phyloP scores from a whole-genome alignment of 768 basidiomycete species.

The Mycena leptocephala region DNA sequence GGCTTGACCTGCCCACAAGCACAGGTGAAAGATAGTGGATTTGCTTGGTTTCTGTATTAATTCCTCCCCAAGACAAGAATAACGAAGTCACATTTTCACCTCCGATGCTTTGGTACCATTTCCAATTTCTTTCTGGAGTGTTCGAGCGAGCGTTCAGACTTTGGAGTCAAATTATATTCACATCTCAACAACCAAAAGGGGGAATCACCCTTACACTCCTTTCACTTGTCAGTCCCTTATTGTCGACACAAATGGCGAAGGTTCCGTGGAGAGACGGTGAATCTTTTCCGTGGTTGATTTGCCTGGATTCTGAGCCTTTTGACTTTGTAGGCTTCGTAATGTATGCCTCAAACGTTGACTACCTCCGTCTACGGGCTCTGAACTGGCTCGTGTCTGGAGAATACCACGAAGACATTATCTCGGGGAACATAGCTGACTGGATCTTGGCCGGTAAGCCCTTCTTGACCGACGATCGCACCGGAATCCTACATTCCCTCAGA shows the following conservation, averaged over 20 bases:
- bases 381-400: neutral
- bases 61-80: neutral
- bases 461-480: neutral
- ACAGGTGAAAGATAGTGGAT: neutral
- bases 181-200: neutral
- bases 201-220: conserved; percentile 3
- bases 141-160: neutral
- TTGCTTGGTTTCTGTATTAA: neutral
- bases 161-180: conserved; percentile 2
- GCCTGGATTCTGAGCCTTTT: neutral
- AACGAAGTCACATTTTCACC: neutral
- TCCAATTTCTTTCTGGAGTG: neutral
- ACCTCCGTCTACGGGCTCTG: neutral
- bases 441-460: neutral
- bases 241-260: neutral
- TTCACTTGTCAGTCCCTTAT: conserved; percentile 4
- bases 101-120: neutral
- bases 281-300: neutral
- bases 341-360: neutral
- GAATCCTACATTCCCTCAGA: neutral
- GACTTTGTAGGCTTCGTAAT: neutral
- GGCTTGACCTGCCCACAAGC: conserved; percentile 19
- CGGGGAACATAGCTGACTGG: neutral
- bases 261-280: neutral
- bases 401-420: neutral